Evolutionary conservation across 306 rosid species (phyloP).

Genomic region (Albizia julibrissin): DNA sequence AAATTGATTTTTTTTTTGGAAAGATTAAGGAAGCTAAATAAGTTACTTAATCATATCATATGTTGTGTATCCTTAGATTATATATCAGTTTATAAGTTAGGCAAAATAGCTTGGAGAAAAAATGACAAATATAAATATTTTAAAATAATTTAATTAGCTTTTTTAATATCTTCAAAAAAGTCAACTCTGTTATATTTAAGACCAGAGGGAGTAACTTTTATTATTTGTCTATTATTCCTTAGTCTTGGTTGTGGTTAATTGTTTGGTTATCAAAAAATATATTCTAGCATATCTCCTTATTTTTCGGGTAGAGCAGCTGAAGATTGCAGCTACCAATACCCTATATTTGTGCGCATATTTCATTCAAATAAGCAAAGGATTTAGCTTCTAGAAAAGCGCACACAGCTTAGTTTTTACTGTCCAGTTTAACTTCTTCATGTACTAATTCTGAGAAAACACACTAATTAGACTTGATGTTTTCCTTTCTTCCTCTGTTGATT

Average conservation of each 20-base stretch:
- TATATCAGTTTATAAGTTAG: too few relatives aligned
- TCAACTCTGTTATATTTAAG: too few relatives aligned
- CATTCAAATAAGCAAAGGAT: not conserved
- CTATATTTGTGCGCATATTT: not conserved
- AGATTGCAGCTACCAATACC: not conserved
- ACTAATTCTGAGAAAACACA: not conserved
- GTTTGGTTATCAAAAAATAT: not conserved
- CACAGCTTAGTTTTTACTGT: not conserved
- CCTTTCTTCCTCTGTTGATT: not conserved
- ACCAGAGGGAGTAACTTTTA: not conserved
- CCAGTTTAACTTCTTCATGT: not conserved
- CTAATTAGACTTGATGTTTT: not conserved
- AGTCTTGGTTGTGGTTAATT: not conserved
- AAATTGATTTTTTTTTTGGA: too few relatives aligned
- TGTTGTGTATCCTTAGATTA: too few relatives aligned
- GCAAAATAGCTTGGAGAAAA: too few relatives aligned
- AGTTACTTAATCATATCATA: too few relatives aligned
- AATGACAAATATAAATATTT: too few relatives aligned
- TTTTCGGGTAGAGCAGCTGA: not conserved
- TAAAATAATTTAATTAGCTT: too few relatives aligned
- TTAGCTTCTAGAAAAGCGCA: not conserved
- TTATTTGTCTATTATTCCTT: not conserved
- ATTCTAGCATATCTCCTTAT: not conserved
- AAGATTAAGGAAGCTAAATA: too few relatives aligned
- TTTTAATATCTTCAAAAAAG: too few relatives aligned